Evolutionary conservation across 2,329 filamentous ascomycete species (phyloP).

Genomic region (Myriangium duriaei): DNA sequence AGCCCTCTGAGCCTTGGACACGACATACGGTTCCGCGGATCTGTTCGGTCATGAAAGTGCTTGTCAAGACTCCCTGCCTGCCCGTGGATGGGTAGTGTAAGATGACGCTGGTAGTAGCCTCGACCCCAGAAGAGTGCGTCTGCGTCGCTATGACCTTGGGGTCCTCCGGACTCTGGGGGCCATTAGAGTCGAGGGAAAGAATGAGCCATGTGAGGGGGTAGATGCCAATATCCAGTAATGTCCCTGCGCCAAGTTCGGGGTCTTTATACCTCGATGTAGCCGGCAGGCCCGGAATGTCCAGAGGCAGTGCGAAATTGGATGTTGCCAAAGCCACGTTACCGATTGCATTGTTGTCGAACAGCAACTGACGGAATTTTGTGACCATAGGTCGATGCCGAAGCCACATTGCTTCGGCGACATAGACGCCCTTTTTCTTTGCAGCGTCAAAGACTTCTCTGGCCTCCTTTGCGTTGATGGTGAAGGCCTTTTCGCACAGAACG

Average conservation of each 20-base stretch:
- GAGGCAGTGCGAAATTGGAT: slow-evolving; percentile 30
- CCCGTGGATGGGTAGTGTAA: slow-evolving; percentile 28
- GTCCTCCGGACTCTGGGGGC: slow-evolving; percentile 19
- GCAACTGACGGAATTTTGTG: slow-evolving; percentile 21
- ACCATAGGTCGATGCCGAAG: slow-evolving; percentile 32
- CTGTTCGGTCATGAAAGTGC: slow-evolving; percentile 21
- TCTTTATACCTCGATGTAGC: slow-evolving; percentile 21
- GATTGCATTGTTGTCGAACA: slow-evolving; percentile 30
- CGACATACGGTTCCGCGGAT: slow-evolving; percentile 22
- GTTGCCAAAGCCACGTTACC: slow-evolving; percentile 29
- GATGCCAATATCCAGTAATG: slow-evolving; percentile 33
- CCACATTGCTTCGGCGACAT: slow-evolving; percentile 38
- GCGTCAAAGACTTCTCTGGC: slow-evolving; percentile 29
- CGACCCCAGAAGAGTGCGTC: slow-evolving; percentile 23
- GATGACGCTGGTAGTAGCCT: slow-evolving; percentile 26
- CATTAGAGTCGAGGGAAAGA: slow-evolving; percentile 23
- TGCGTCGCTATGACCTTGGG: slow-evolving; percentile 30
- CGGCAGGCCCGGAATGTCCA: slow-evolving; percentile 23
- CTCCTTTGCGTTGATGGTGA: slow-evolving; percentile 30
- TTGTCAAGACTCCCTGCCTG: slow-evolving; percentile 32
- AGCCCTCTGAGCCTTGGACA: slow-evolving; percentile 30
- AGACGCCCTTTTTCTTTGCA: slow-evolving; percentile 29
- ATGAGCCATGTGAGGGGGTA: slow-evolving; percentile 32
- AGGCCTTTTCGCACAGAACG: slow-evolving; percentile 36
- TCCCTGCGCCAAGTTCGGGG: slow-evolving; percentile 30